Base-by-base conservation (phyloP, 805 yeast genomes). In the Torulaspora indica region DNA sequence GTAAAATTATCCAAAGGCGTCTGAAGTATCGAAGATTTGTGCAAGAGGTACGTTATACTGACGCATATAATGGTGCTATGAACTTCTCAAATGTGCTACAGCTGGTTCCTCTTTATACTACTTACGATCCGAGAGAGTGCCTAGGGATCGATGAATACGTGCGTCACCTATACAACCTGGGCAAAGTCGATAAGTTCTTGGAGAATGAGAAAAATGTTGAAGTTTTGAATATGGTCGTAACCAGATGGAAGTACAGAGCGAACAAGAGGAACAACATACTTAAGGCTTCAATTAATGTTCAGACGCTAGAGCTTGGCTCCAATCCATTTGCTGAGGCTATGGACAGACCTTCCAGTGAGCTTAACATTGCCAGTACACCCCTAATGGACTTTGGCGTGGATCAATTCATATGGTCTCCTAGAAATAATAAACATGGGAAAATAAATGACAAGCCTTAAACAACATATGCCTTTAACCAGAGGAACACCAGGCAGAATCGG, bases 91-190 rank as follows among this genome's bases (percentile, higher is more conserved):
- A 79, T 40, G 58, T 87, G 13, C 62, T 90, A 30, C 64, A 78
- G 24, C 81, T 78, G 52, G 70, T 89, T 30, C 95, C 96, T 0
- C 70, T 86, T 37, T 88, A 87, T 64, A 77, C 84, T 2, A 72
- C 81, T 35, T 85, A 88, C 67, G 83, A 86, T 51, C 82, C 86
- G 15, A 79, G 83, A 38, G 81, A 81, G 50, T 86, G 95, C 62
- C 70, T 87, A 50, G 82, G 82, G 38, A 71, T 85, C 58, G 81
- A 79, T 50, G 88, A 84, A 50, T 84, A 77, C 58, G 72, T 85
- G 52, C 83, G 81, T 43, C 67, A 86, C 47, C 67, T 82, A 35
- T 74, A 81, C 44, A 66, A 79, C 15, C 58, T 77, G 34, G 79
- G 78, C 53, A 78, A 75, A 49, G 75, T 84, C 28, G 77, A 77